These are phyloP conservation scores for Tetracladium marchalianum DNA, from an alignment of 495 filamentous ascomycete genomes.

Conservation along the genomic window DNA sequence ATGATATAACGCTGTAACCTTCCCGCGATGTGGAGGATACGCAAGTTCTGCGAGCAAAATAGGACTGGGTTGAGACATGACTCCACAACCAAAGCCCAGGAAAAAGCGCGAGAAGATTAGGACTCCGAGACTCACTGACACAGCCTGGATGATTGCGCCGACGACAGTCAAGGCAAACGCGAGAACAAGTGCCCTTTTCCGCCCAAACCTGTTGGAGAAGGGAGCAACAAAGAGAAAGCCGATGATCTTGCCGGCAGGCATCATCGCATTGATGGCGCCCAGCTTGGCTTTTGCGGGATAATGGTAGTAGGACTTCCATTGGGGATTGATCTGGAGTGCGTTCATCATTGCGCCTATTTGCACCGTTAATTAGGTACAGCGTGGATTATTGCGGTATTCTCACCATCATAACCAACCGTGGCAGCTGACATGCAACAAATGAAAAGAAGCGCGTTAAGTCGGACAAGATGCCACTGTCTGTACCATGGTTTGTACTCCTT, in stretches of 20 bases:
- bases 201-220: conserved; percentile 30
- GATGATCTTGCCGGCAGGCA: conserved; percentile 41
- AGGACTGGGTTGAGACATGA: conserved; percentile 16
- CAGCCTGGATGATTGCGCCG: conserved; percentile 38
- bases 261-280: conserved; percentile 45
- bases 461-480: conserved; percentile 24
- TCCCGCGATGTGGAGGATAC: conserved; percentile 20
- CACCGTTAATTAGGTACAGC: too few relatives aligned
- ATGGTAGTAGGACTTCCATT: conserved; percentile 35
- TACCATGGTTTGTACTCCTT: conserved; percentile 24
- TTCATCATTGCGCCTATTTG: conserved; percentile 36
- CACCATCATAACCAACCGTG: conserved; percentile 30
- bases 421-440: conserved; percentile 30
- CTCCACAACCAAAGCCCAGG: conserved; percentile 28
- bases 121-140: conserved; percentile 29
- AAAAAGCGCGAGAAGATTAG: conserved; percentile 55
- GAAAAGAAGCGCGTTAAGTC: conserved; percentile 28
- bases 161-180: conserved; percentile 19
- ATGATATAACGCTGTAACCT: background rate
- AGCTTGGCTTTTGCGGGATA: conserved; percentile 25
- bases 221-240: conserved; percentile 37
- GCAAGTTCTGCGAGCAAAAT: conserved; percentile 24
- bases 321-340: conserved; percentile 36
- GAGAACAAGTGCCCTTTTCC: conserved; percentile 39
- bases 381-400: too few relatives aligned